These are phyloP conservation scores for Arthrinium puccinioides DNA, from an alignment of 2,329 filamentous ascomycete genomes.

Conservation along the genomic window DNA sequence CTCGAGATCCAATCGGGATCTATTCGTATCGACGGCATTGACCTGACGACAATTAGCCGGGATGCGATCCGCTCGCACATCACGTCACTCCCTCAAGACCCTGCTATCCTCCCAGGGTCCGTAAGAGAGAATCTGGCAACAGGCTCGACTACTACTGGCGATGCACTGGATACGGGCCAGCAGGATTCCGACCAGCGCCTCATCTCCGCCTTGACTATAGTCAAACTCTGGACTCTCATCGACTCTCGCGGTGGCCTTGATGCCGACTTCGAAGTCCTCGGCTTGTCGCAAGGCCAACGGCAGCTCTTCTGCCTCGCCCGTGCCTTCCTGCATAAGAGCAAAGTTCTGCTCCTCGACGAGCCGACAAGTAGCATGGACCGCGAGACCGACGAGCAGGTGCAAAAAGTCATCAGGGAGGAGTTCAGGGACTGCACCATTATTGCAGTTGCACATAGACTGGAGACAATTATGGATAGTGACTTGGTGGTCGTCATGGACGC, in stretches of 20 bases:
- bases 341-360: slow-evolving; percentile 2
- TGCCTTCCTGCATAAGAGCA: slow-evolving; percentile 53
- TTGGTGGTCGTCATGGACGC: not conserved
- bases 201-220: not conserved
- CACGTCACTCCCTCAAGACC: not conserved
- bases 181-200: not conserved
- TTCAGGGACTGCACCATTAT: slow-evolving; percentile 1
- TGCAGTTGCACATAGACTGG: slow-evolving; percentile 1
- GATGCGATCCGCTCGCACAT: not conserved
- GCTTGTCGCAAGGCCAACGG: slow-evolving; percentile 51
- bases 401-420: not conserved
- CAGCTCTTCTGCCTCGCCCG: slow-evolving; percentile 58
- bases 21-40: not conserved
- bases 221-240: not conserved
- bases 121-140: not conserved
- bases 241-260: not conserved
- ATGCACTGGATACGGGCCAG: not conserved
- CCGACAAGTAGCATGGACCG: not conserved
- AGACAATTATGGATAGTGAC: slow-evolving; percentile 1
- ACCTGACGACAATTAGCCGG: not conserved
- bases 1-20: not conserved
- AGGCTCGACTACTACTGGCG: not conserved
- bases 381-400: not conserved
- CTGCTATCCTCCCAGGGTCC: not conserved
- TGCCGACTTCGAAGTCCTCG: not conserved